Percentiles rank a stretch among this genome's conserved stretches.
Evolutionary conservation across 345 rosid genomes (phyloP).

Genomic region (Eucalyptus erythrocorys): DNA sequence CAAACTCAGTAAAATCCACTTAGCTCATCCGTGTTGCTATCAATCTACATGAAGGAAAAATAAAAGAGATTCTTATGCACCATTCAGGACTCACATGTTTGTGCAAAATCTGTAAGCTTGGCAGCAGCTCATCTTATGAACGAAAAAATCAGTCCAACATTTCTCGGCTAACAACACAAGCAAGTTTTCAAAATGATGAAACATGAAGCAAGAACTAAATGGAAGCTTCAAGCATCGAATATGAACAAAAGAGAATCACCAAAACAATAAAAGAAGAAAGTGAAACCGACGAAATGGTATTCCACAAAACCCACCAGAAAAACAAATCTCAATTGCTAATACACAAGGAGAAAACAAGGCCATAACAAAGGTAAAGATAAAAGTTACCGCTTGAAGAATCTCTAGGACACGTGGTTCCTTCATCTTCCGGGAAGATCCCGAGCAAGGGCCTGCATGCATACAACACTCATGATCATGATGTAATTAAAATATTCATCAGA

Average conservation of each 20-base stretch:
- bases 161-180: not conserved
- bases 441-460: constrained; percentile 69
- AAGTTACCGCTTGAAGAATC: constrained; percentile 86
- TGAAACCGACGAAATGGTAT: not conserved
- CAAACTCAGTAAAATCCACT: constrained; percentile 93
- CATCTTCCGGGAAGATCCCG: constrained; percentile 97
- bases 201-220: not conserved
- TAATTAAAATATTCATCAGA: not conserved
- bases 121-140: not conserved
- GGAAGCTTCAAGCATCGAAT: not conserved
- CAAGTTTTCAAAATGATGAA: not conserved
- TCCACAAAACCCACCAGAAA: not conserved
- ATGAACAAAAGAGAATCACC: not conserved
- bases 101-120: not conserved
- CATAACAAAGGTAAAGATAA: not conserved
- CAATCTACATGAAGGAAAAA: constrained; percentile 45
- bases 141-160: not conserved
- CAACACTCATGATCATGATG: not conserved
- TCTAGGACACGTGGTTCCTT: constrained; percentile 80
- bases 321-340: not conserved
- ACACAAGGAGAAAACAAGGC: not conserved
- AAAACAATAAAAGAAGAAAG: not conserved
- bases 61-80: not conserved
- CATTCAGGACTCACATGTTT: not conserved
- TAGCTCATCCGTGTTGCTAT: constrained; percentile 93